phyloP scores from a whole-genome alignment of 768 basidiomycete species.

The Fistulinella prunicolor region DNA sequence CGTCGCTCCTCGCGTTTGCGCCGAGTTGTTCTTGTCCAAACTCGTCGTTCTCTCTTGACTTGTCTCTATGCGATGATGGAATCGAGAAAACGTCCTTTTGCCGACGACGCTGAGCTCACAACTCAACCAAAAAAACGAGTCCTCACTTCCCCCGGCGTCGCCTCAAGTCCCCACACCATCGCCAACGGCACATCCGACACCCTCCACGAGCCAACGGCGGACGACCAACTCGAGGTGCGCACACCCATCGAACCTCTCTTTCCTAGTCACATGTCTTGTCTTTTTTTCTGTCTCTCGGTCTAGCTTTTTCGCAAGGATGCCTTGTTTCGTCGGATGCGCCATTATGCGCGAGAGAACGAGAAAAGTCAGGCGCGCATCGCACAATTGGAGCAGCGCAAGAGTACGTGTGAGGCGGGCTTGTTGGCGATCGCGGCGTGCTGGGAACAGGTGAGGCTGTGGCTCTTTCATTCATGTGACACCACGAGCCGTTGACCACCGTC shows the following conservation, averaged over 20 bases:
- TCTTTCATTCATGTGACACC: too few species aligned
- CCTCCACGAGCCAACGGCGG: constrained; percentile 45
- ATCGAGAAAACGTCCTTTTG: constrained; percentile 57
- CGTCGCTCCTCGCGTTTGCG: constrained; percentile 10
- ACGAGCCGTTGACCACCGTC: not conserved
- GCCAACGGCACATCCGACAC: constrained; percentile 39
- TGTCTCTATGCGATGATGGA: constrained; percentile 39
- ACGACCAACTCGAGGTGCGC: constrained; percentile 64
- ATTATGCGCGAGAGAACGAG: constrained; percentile 75
- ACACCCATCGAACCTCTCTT: constrained; percentile 18
- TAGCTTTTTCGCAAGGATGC: constrained; percentile 87
- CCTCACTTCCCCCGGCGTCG: constrained; percentile 39
- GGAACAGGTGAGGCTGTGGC: constrained; percentile 72
- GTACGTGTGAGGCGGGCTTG: constrained; percentile 65
- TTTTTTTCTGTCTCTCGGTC: constrained; percentile 10
- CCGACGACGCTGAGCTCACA: constrained; percentile 47
- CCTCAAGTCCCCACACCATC: constrained; percentile 44
- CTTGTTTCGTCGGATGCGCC: constrained; percentile 78
- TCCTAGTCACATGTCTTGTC: constrained; percentile 19
- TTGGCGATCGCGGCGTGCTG: constrained; percentile 77
- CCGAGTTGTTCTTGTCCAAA: constrained; percentile 6
- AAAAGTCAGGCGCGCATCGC: constrained; percentile 58
- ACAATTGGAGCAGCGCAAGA: constrained; percentile 63
- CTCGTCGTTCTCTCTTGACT: constrained; percentile 11
- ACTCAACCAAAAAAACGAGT: constrained; percentile 55